Percentiles rank a stretch among this genome's conserved stretches.
These are phyloP conservation scores for Boletus sensibilis DNA, from an alignment of 768 basidiomycete genomes.

Conservation along the genomic window DNA sequence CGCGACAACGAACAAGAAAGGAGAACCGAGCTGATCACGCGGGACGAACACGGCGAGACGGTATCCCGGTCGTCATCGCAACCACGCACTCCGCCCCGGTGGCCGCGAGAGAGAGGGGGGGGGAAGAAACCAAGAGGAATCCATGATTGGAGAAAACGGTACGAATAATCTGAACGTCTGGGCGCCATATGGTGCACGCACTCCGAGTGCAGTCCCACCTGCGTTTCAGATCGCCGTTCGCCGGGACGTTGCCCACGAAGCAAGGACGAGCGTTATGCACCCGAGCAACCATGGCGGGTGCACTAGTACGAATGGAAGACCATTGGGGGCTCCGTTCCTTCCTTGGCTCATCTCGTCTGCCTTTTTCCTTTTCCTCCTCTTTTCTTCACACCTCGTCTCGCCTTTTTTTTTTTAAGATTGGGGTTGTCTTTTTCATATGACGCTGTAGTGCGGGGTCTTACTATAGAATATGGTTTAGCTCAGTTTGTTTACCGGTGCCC, in stretches of 20 bases:
- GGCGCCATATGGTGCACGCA: not conserved
- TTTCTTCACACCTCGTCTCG: not conserved
- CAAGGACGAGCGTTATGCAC: too few species aligned
- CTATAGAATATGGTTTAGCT: not conserved
- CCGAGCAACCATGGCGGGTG: not conserved
- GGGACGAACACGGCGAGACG: conserved; percentile 30
- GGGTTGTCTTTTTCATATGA: not conserved
- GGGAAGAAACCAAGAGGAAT: not conserved
- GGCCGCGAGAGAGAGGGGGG: conserved; percentile 2
- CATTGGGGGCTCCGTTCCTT: not conserved
- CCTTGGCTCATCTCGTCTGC: not conserved
- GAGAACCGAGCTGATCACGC: conserved; percentile 30
- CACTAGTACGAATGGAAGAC: not conserved
- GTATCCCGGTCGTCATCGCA: conserved; percentile 33
- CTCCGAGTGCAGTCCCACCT: not conserved
- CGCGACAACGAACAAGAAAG: not conserved
- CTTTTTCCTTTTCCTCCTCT: not conserved
- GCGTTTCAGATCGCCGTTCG: conserved; percentile 14
- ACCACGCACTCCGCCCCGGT: conserved; percentile 12
- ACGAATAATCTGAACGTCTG: not conserved
- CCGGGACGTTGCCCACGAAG: not conserved
- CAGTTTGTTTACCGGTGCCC: not conserved
- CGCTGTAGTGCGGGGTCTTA: not conserved
- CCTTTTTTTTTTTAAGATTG: not conserved
- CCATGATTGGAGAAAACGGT: not conserved